These are phyloP conservation scores for Rhizopus sp. DNA, from an alignment of 371 early-diverging fungal species.

Conservation along the genomic window DNA sequence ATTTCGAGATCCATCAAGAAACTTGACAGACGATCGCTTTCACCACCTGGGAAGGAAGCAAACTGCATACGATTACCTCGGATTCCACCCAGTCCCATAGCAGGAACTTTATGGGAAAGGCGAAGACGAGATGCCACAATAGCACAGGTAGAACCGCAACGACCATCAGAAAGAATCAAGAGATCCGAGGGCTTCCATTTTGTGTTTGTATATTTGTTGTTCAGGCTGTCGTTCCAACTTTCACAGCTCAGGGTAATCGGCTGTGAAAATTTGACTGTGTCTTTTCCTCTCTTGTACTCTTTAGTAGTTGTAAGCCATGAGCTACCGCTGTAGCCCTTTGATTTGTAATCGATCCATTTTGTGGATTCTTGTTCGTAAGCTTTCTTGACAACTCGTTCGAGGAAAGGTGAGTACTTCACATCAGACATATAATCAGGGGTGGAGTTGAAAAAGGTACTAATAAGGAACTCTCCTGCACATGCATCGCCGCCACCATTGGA, in stretches of 20 bases:
- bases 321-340: slow-evolving; percentile 18
- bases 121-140: slow-evolving; percentile 57
- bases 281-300: slow-evolving; percentile 34
- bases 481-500: slow-evolving; percentile 56
- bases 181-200: slow-evolving; percentile 43
- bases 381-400: slow-evolving; percentile 45
- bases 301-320: slow-evolving; percentile 40
- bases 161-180: slow-evolving; percentile 49
- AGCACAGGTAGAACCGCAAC: slow-evolving; percentile 56
- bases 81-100: slow-evolving; percentile 56
- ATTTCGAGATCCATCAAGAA: slow-evolving; percentile 48
- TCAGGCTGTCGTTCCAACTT: slow-evolving; percentile 24
- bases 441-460: slow-evolving; percentile 44
- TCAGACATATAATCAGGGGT: slow-evolving; percentile 52
- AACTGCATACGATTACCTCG: slow-evolving; percentile 57
- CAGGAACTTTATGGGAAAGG: slow-evolving; percentile 47
- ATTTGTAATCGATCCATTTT: slow-evolving; percentile 50
- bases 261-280: slow-evolving; percentile 41
- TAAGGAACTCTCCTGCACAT: slow-evolving; percentile 54
- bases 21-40: slow-evolving; percentile 50
- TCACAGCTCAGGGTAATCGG: slow-evolving; percentile 33
- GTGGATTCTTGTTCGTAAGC: slow-evolving; percentile 37
- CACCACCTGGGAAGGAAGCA: slow-evolving; percentile 56
- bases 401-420: slow-evolving; percentile 46
- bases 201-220: slow-evolving; percentile 27